Percentiles rank a stretch among this genome's conserved stretches.
phyloP scores from a whole-genome alignment of 768 basidiomycete genomes.

The Nevesoporus exiguus region DNA sequence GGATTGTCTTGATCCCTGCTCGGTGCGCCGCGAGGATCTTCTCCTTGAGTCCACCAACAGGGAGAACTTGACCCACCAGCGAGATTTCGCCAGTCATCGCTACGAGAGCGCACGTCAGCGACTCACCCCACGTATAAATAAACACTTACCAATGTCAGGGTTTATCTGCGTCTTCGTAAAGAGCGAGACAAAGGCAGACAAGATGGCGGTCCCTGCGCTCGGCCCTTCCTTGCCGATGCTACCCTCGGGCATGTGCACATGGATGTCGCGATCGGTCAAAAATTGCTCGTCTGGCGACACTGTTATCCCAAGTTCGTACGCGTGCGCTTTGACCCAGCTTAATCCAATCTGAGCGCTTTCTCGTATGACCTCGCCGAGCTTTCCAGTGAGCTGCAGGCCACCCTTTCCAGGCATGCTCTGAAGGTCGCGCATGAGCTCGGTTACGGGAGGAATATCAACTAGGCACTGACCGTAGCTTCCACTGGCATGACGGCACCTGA shows the following conservation, averaged over 20 bases:
- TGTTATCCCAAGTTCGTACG: conserved; percentile 86
- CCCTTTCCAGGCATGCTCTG: conserved; percentile 99
- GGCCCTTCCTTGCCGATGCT: conserved; percentile 95
- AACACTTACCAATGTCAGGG: conserved; percentile 78
- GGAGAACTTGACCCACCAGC: conserved; percentile 91
- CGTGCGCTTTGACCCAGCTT: conserved; percentile 90
- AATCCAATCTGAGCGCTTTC: conserved; percentile 95
- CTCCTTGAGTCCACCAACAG: conserved; percentile 94
- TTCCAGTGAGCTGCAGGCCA: conserved; percentile 87
- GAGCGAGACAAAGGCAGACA: conserved; percentile 87
- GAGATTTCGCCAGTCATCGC: conserved; percentile 99
- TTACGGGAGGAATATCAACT: background rate
- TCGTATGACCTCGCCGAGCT: conserved; percentile 96
- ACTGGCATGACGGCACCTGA: conserved; percentile 97
- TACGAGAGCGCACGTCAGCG: conserved; percentile 26
- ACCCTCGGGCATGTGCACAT: conserved; percentile 97
- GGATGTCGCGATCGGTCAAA: conserved; percentile 82
- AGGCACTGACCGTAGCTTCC: conserved; percentile 75
- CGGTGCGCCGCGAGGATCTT: conserved; percentile 97
- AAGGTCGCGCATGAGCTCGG: background rate
- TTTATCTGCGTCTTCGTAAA: conserved; percentile 82
- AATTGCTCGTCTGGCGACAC: conserved; percentile 66
- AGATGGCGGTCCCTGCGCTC: conserved; percentile 90
- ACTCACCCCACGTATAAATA: background rate
- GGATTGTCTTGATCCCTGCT: conserved; percentile 90